Evolutionary conservation across 306 rosid species (phyloP).

Genomic region (Crotalaria pallida): DNA sequence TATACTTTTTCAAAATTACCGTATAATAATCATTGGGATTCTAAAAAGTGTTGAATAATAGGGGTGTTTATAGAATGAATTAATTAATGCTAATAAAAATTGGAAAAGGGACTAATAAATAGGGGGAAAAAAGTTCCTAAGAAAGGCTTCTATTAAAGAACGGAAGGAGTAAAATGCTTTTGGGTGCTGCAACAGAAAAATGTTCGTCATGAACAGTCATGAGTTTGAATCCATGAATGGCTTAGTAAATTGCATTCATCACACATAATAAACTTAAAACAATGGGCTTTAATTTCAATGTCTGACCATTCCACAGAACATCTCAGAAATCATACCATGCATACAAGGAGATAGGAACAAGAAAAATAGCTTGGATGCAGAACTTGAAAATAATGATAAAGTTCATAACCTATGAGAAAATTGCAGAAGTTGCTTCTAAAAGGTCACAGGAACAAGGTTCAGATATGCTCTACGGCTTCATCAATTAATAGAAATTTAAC

Average conservation of each 20-base stretch:
- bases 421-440: neutral
- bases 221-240: neutral
- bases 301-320: neutral
- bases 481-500: neutral
- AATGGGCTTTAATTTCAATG: neutral
- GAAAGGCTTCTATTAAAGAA: too few species aligned
- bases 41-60: too few species aligned
- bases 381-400: slow-evolving; percentile 7
- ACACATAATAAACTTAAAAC: neutral
- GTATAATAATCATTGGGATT: too few species aligned
- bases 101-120: too few species aligned
- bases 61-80: too few species aligned
- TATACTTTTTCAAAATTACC: too few species aligned
- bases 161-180: too few species aligned
- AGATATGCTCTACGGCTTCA: neutral
- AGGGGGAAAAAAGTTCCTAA: too few species aligned
- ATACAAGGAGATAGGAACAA: neutral
- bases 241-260: neutral
- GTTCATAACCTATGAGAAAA: slow-evolving; percentile 10
- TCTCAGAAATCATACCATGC: neutral
- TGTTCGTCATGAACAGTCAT: neutral
- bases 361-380: neutral
- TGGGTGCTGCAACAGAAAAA: neutral
- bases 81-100: too few species aligned
- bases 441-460: neutral